Evolutionary conservation across 495 filamentous ascomycete species (phyloP), one percentile per base, ranked within the genome.

Genomic region (Hypoxylon trugodes): DNA sequence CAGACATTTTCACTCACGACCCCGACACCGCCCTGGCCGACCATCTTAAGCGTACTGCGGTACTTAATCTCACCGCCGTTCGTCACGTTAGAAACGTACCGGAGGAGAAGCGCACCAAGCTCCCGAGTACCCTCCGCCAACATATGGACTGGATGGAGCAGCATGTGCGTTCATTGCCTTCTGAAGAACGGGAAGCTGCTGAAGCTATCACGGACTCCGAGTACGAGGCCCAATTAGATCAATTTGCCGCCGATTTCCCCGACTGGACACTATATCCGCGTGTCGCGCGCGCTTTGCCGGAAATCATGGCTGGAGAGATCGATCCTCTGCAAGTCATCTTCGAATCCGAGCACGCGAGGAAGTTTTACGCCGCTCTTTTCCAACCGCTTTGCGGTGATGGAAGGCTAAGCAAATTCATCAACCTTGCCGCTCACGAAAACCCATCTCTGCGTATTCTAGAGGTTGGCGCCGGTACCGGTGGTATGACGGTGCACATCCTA

Each of bases 381-480:
- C 33, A 52, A 52, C 15, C 25, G 33, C 48, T 52, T 6, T 52
- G 48, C 10, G 32, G 25, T 8, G 48, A 52, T n/a, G 48, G 48
- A 1, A 18, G 48, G 6, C 32, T 52, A n/a, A 22, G 33, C 8
- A 4, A 19, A 8, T 40, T 52, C 12, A 18, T 52, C 13, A 35
- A 40, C 12, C 12, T 52, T 15, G 33, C 48, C 18, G 30, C 48
- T 2, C 52, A 56, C 10, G 35, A 56, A 28, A 56, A 56, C 40
- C 52, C 52, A 7, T 22, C 25, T 6, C 15, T 40, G 28, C 52
- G 52, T 18, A 70, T 0, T 40, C 51, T 8, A 6, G 69, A 76
- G 21, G 49, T 78, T 32, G 69, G 83, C 28, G 74, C 73, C 16
- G 76, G 73, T 4, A 79, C 78, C 6, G 80, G 81, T 4, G 71